Percentiles rank a stretch among this genome's conserved stretches.
These are phyloP conservation scores for Rasamsonia emersonii DNA, from an alignment of 2,329 filamentous ascomycete genomes.

Conservation along the genomic window DNA sequence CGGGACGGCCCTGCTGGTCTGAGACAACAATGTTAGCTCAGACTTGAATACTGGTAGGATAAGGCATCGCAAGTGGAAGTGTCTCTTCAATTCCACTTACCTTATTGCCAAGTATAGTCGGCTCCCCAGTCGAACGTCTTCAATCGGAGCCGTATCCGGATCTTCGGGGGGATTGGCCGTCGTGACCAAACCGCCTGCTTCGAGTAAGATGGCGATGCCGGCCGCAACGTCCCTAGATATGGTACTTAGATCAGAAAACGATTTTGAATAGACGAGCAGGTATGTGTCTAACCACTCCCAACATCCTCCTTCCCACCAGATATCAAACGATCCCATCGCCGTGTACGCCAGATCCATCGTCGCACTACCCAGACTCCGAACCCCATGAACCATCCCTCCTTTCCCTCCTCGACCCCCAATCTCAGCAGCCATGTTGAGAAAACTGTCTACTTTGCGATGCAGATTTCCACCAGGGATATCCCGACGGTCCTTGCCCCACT, in stretches of 20 bases:
- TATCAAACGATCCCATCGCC: slow-evolving; percentile 67
- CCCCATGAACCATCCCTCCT: slow-evolving; percentile 71
- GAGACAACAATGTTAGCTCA: too few relatives aligned
- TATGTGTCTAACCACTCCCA: slow-evolving; percentile 59
- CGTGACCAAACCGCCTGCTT: slow-evolving; percentile 66
- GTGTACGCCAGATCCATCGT: slow-evolving; percentile 67
- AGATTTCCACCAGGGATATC: slow-evolving; percentile 60
- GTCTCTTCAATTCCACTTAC: too few relatives aligned
- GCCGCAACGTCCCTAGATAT: slow-evolving; percentile 58
- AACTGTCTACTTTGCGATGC: slow-evolving; percentile 63
- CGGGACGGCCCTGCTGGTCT: too few relatives aligned
- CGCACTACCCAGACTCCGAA: slow-evolving; percentile 63
- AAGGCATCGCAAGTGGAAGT: not conserved
- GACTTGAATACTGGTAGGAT: too few relatives aligned
- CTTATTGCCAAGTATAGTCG: slow-evolving; percentile 63
- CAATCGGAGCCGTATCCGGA: slow-evolving; percentile 46
- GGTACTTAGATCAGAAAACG: not conserved
- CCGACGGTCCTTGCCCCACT: slow-evolving; percentile 70
- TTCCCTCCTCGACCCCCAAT: slow-evolving; percentile 52
- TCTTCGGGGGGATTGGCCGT: slow-evolving; percentile 62
- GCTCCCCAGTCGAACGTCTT: slow-evolving; percentile 55
- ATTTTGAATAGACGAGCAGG: not conserved
- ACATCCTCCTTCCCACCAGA: slow-evolving; percentile 76
- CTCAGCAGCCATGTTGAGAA: slow-evolving; percentile 66
- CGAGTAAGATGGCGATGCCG: slow-evolving; percentile 62